A percentile compares a stretch with the other conserved stretches of the same genome.
These are phyloP conservation scores for Camelina sativa DNA, from an alignment of 345 rosid species.

Conservation along the genomic window DNA sequence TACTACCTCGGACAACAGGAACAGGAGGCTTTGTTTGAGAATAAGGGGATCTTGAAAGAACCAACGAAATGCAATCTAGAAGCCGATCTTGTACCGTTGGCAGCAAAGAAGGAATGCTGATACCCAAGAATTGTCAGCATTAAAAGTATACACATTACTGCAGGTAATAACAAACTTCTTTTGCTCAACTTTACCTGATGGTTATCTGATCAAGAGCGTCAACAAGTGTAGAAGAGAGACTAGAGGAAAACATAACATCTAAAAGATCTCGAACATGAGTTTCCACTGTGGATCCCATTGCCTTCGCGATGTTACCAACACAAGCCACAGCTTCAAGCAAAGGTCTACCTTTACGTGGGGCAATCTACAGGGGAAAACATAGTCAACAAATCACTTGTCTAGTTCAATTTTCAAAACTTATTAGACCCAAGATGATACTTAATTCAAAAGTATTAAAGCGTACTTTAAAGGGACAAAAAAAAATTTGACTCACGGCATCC, in stretches of 20 bases:
- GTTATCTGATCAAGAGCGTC: conserved; percentile 92
- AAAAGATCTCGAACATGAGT: conserved; percentile 77
- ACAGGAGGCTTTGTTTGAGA: conserved; percentile 69
- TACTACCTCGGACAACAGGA: conserved; percentile 61
- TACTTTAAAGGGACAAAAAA: neutral
- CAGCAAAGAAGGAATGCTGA: conserved; percentile 90
- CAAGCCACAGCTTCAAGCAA: conserved; percentile 97
- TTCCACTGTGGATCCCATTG: conserved; percentile 90
- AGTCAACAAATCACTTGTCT: conserved; percentile 27
- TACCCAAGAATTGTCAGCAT: conserved; percentile 35
- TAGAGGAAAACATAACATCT: conserved; percentile 86
- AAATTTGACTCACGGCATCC: conserved; percentile 76
- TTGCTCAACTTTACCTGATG: conserved; percentile 53
- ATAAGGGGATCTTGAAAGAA: conserved; percentile 80
- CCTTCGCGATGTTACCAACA: conserved; percentile 96
- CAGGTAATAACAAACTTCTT: conserved; percentile 27
- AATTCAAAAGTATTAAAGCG: conserved; percentile 30
- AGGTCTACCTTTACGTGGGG: conserved; percentile 97
- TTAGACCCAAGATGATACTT: conserved; percentile 18
- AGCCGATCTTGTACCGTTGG: conserved; percentile 87
- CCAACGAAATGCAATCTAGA: conserved; percentile 76
- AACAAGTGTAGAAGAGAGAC: conserved; percentile 84
- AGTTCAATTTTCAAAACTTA: conserved; percentile 19
- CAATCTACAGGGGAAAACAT: conserved; percentile 64
- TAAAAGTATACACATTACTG: conserved; percentile 23